These are phyloP conservation scores for Sabuloglossum arenarium DNA, from an alignment of 495 filamentous ascomycete species.

Conservation along the genomic window DNA sequence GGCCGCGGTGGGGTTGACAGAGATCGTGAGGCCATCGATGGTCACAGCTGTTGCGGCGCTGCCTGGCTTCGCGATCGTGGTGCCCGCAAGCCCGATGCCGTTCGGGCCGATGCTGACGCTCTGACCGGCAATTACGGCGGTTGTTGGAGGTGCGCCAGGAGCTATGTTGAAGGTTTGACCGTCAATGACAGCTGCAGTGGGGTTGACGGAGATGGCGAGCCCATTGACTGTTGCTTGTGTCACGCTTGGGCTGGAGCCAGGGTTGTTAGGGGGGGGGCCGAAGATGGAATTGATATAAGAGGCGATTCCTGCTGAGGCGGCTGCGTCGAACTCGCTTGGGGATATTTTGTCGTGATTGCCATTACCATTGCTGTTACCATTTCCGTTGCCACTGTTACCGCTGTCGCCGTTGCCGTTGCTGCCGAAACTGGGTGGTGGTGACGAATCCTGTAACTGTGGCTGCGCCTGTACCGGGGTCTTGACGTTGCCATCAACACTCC, in stretches of 20 bases:
- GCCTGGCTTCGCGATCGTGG: neutral
- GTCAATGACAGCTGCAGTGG: neutral
- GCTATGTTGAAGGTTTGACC: neutral
- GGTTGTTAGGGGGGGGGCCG: neutral
- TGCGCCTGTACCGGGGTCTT: neutral
- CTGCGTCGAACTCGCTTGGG: neutral
- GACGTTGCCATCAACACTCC: neutral
- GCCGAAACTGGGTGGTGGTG: neutral
- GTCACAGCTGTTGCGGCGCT: neutral
- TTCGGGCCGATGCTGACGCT: neutral
- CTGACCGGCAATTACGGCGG: neutral
- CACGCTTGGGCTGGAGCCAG: neutral
- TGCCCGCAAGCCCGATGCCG: neutral
- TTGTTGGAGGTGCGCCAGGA: neutral
- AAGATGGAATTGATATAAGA: neutral
- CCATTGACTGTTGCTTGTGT: neutral
- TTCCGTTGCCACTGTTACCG: neutral
- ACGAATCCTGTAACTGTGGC: neutral
- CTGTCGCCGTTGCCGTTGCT: neutral
- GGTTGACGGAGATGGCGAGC: neutral
- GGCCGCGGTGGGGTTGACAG: neutral
- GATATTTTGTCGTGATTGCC: neutral
- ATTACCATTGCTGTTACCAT: too few relatives aligned
- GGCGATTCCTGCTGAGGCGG: neutral
- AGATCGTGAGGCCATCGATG: neutral